phyloP scores from a whole-genome alignment of 805 yeast genomes.

The Candida yuanshanica region DNA sequence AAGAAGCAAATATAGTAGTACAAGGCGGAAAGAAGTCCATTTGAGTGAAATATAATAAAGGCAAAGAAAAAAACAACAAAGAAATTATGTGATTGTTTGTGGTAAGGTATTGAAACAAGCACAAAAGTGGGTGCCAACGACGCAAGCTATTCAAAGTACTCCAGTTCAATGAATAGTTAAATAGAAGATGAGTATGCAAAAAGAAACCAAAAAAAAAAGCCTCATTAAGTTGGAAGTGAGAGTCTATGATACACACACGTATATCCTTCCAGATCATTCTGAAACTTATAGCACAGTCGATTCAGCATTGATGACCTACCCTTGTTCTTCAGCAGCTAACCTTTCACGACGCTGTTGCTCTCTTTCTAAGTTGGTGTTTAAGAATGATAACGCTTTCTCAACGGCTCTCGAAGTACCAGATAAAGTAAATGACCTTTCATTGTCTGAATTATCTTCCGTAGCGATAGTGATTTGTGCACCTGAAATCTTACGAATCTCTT shows the following conservation, averaged over 20 bases:
- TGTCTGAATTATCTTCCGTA: constrained; percentile 57
- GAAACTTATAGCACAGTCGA: no score
- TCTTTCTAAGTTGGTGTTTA: constrained; percentile 52
- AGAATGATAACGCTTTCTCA: constrained; percentile 52
- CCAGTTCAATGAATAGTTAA: no score
- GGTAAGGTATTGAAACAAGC: not conserved
- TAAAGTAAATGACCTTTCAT: constrained; percentile 66
- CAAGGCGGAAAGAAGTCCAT: not conserved
- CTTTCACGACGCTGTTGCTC: constrained; percentile 47
- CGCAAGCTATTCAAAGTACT: no score
- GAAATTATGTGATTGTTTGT: not conserved
- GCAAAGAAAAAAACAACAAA: not conserved
- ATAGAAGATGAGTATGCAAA: no score
- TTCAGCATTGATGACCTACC: not conserved
- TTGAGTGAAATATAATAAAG: not conserved
- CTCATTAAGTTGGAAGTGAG: no score
- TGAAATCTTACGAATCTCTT: constrained; percentile 71
- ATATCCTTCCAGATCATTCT: no score
- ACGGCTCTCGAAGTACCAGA: constrained; percentile 47
- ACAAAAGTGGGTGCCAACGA: no score
- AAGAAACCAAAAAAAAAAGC: no score
- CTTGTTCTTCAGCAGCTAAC: constrained; percentile 13
- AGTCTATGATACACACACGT: no score
- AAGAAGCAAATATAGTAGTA: not conserved
- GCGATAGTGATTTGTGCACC: constrained; percentile 78